Percentiles rank a stretch among this genome's conserved stretches.
Evolutionary conservation across 1,284 basidiomycete genomes (phyloP).

Genomic region (Malassezia dermatis): DNA sequence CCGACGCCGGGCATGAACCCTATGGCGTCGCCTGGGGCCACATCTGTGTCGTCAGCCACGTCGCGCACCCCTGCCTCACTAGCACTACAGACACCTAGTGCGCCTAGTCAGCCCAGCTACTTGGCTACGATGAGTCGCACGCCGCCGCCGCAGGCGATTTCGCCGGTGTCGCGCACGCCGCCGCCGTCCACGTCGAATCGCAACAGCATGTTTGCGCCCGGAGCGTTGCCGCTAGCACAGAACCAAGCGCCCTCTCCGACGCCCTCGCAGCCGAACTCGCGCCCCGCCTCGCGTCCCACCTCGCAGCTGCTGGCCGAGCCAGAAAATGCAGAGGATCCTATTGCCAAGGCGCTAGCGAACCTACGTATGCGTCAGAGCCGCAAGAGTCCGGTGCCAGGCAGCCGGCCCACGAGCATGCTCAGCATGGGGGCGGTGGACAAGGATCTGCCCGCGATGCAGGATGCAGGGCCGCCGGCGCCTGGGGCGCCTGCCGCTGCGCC

Average conservation of each 20-base stretch:
- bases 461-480: neutral
- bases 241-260: neutral
- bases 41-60: neutral
- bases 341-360: slow-evolving; percentile 61
- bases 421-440: slow-evolving; percentile 6
- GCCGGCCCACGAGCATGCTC: slow-evolving; percentile 21
- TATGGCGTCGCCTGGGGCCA: neutral
- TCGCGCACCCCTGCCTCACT: slow-evolving; percentile 3
- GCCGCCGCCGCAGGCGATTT: slow-evolving; percentile 9
- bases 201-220: slow-evolving; percentile 16
- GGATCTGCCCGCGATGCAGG: neutral
- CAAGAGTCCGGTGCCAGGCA: slow-evolving; percentile 27
- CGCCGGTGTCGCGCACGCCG: slow-evolving; percentile 13
- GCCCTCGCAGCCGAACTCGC: neutral
- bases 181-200: slow-evolving; percentile 28
- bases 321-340: slow-evolving; percentile 58
- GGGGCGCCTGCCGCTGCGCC: neutral
- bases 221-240: slow-evolving; percentile 13
- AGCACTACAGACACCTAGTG: neutral
- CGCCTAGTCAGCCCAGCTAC: slow-evolving; percentile 1
- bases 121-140: slow-evolving; percentile 8
- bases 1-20: neutral
- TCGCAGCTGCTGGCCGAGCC: neutral
- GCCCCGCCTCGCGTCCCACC: neutral
- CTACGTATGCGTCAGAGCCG: slow-evolving; percentile 49